Evolutionary conservation across 768 basidiomycete species (phyloP).

Genomic region (Pisolithus microcarpus): DNA sequence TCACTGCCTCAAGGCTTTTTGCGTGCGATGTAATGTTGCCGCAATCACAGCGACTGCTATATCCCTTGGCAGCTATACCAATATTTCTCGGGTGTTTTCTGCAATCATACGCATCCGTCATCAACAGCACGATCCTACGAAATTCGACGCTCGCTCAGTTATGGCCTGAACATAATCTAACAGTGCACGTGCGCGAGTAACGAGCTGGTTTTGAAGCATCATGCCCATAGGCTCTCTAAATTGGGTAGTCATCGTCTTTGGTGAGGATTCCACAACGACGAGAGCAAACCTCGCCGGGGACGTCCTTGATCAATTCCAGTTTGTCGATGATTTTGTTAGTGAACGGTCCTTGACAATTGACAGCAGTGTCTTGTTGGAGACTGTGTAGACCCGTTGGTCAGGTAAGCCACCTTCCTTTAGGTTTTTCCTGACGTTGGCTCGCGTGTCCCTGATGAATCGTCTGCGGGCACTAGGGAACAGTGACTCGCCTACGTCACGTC

Average conservation of each 20-base stretch:
- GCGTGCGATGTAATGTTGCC: too few species aligned
- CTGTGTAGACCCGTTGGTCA: constrained; percentile 18
- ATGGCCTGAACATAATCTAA: too few species aligned
- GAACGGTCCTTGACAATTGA: constrained; percentile 3
- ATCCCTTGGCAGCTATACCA: too few species aligned
- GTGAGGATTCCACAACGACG: constrained; percentile 1
- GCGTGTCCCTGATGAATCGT: constrained; percentile 15
- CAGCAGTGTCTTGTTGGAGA: constrained; percentile 11
- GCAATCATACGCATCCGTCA: too few species aligned
- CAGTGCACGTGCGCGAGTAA: too few species aligned
- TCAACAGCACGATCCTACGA: too few species aligned
- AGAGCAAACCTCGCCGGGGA: constrained; percentile 4
- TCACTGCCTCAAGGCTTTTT: too few species aligned
- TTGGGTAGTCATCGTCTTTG: neutral
- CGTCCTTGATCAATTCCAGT: neutral
- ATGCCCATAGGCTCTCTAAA: too few species aligned
- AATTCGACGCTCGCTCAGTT: too few species aligned
- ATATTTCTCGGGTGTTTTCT: too few species aligned
- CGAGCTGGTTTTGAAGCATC: too few species aligned
- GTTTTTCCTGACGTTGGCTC: constrained; percentile 10
- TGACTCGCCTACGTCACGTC: neutral
- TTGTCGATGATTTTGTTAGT: neutral
- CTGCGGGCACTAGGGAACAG: constrained; percentile 9
- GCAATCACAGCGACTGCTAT: too few species aligned
- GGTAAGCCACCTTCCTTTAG: constrained; percentile 13